Evolutionary conservation across 345 rosid genomes (phyloP), one percentile per base, ranked within the genome.

Genomic region (Populus pruinosa): DNA sequence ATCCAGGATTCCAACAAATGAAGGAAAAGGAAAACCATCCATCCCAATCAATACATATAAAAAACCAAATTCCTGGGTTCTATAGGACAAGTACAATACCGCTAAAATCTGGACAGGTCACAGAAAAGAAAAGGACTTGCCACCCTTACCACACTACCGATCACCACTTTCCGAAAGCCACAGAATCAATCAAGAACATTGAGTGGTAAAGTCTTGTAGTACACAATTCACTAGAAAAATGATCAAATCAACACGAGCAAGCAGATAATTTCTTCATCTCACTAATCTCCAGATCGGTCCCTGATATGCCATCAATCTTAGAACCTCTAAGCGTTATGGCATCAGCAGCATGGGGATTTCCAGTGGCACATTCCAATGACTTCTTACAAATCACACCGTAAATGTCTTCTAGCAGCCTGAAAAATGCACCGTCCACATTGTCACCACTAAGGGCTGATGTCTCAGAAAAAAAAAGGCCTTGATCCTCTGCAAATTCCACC

Each of bases 401-500:
- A 44, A 91, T 88, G 74, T 91, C 92, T 53, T 91, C 89, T 1
- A 93, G 87, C 63, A 93, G 23, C 79, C 84, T 87, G 78, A 88
- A 83, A 76, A 93, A 93, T 3, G 98, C 96, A 10, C 59, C 78
- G 75, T 93, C 96, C 36, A 93, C 93, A 67, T 91, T 91, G 71
- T 88, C 94, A 8, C 96, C 98, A 50, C 79, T 93, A 13, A 89
- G 82, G 9, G 98, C 98, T 5, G 98, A 93, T 6, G 94, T 87
- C 85, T 93, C 98, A 1, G 92, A 90, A 89, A 91, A 91, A 69
- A 87, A 91, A 0, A 93, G 87, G 69, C 91, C 85, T 69, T 93
- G 96, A 0, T 89, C 91, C 85, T 90, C 90, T 1, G 98, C 98
- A 55, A 93, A 88, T 80, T 90, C 98, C 66, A 91, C 86, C 0